phyloP scores from a whole-genome alignment of 768 basidiomycete genomes.

The Auriscalpium orientale region DNA sequence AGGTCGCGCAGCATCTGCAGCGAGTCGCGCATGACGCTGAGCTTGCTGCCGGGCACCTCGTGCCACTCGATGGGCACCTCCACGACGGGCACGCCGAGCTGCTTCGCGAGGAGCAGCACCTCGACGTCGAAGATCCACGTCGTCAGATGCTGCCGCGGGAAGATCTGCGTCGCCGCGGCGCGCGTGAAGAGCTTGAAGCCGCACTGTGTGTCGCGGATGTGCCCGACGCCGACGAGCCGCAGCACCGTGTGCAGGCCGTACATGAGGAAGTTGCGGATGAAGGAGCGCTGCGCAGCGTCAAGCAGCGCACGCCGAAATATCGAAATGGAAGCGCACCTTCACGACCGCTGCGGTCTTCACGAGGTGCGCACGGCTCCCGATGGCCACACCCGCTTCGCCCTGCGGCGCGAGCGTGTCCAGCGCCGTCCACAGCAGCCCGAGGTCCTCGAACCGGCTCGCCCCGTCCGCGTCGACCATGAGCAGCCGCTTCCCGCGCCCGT shows the following conservation, averaged over 20 bases:
- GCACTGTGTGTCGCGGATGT: slow-evolving; percentile 94
- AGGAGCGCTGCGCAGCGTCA: slow-evolving; percentile 70
- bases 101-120: slow-evolving; percentile 77
- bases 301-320: neutral
- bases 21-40: slow-evolving; percentile 77
- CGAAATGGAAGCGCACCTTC: slow-evolving; percentile 48
- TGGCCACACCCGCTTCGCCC: slow-evolving; percentile 52
- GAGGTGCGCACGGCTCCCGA: slow-evolving; percentile 89
- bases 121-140: no score
- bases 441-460: slow-evolving; percentile 80
- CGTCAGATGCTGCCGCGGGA: no score
- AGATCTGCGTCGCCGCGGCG: no score
- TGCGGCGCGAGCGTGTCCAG: slow-evolving; percentile 56
- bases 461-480: slow-evolving; percentile 95
- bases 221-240: slow-evolving; percentile 80
- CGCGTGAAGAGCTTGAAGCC: slow-evolving; percentile 98
- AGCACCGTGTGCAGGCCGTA: slow-evolving; percentile 87
- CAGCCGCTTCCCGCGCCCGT: slow-evolving; percentile 66
- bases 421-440: slow-evolving; percentile 68
- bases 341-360: slow-evolving; percentile 91
- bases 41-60: slow-evolving; percentile 88
- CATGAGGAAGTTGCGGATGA: slow-evolving; percentile 89
- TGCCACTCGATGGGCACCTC: slow-evolving; percentile 93
- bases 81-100: slow-evolving; percentile 65
- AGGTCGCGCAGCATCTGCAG: slow-evolving; percentile 87